A percentile compares a stretch with the other conserved stretches of the same genome.
phyloP scores from a whole-genome alignment of 768 basidiomycete genomes.

The Termitomyces sp. region DNA sequence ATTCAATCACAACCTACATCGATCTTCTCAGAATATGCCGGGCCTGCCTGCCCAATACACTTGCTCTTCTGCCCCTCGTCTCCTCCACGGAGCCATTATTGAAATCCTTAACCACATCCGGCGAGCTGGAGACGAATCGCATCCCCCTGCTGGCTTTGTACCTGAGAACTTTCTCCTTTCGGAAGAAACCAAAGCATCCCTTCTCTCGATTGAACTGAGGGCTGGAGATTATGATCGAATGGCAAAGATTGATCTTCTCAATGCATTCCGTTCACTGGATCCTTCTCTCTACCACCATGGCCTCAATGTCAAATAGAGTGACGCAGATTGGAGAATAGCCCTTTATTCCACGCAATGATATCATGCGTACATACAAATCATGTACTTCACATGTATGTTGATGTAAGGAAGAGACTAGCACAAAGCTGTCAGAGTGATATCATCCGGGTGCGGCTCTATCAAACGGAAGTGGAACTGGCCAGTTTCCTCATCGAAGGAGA shows the following conservation, averaged over 20 bases:
- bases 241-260: neutral
- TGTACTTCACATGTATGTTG: neutral
- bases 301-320: neutral
- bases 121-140: neutral
- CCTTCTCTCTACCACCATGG: neutral
- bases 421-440: neutral
- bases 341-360: no score
- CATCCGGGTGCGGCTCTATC: neutral
- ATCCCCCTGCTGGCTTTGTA: neutral
- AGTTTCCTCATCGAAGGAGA: neutral
- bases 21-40: neutral
- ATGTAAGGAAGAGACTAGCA: neutral
- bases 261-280: neutral
- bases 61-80: neutral
- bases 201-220: neutral
- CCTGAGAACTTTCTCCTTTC: neutral
- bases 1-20: neutral
- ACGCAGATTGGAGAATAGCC: no score
- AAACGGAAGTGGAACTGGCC: neutral
- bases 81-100: neutral
- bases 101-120: neutral
- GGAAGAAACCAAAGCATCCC: neutral
- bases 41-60: neutral
- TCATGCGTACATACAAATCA: no score
- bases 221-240: neutral